Conservation (phyloP, 345 rosid genomes). For the Euclidium syriacum region DNA sequence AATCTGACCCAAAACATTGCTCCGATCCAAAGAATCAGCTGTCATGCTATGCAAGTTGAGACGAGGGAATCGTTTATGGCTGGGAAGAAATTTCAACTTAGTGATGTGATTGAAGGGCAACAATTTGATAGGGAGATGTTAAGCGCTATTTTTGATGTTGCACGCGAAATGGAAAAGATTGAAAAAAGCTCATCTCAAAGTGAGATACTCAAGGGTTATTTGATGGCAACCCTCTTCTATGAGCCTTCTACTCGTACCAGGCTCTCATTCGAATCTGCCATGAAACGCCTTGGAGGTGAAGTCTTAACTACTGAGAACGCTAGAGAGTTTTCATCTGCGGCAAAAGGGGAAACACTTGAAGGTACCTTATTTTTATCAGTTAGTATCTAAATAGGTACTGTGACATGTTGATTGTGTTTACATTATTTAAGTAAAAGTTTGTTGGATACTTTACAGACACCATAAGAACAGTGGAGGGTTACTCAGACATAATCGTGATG, state of each 20-base stretch:
- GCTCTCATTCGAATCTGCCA: constrained; percentile 96
- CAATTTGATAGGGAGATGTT: constrained; percentile 85
- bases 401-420: neutral
- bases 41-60: constrained; percentile 39
- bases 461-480: constrained; percentile 91
- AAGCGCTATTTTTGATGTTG: constrained; percentile 70
- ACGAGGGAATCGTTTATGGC: constrained; percentile 6
- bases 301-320: constrained; percentile 96
- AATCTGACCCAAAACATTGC: constrained; percentile 4
- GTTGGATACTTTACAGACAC: constrained; percentile 48
- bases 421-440: neutral
- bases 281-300: constrained; percentile 94
- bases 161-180: constrained; percentile 77
- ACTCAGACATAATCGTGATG: constrained; percentile 87
- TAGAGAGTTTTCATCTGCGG: constrained; percentile 89
- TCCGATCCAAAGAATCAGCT: constrained; percentile 23
- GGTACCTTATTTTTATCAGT: constrained; percentile 33
- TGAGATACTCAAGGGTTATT: constrained; percentile 72
- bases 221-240: constrained; percentile 93
- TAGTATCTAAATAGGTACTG: neutral
- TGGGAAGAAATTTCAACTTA: constrained; percentile 68
- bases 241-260: constrained; percentile 98
- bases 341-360: constrained; percentile 98
- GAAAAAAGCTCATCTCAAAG: constrained; percentile 71
- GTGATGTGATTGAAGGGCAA: constrained; percentile 86